phyloP scores from a whole-genome alignment of 2,329 filamentous ascomycete genomes.

The Geosmithia morbida region DNA sequence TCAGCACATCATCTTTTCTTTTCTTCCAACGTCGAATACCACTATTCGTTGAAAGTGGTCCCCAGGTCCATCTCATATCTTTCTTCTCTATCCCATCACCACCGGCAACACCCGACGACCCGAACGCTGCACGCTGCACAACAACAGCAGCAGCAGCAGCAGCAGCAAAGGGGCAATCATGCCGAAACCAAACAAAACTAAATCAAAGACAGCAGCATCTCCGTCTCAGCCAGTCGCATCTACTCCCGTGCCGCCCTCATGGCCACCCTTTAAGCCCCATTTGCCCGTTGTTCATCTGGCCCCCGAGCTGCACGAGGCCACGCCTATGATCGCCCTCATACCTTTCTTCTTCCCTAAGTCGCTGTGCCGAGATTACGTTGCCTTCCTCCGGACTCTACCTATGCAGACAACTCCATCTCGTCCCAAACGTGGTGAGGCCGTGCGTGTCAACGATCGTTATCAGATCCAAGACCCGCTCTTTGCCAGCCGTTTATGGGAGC shows the following conservation, averaged over 20 bases:
- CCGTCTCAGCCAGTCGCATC: neutral
- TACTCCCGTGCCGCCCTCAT: slow-evolving; percentile 27
- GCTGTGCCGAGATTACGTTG: slow-evolving; percentile 63
- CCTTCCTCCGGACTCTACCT: slow-evolving; percentile 55
- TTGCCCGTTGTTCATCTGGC: slow-evolving; percentile 50
- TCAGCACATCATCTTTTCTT: too few species aligned
- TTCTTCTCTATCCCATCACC: too few species aligned
- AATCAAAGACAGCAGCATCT: neutral
- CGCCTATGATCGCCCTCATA: slow-evolving; percentile 56
- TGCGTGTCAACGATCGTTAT: slow-evolving; percentile 80
- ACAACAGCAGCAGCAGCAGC: too few species aligned
- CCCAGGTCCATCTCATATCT: too few species aligned
- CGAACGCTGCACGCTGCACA: too few species aligned
- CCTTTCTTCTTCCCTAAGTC: slow-evolving; percentile 60
- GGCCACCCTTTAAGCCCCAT: slow-evolving; percentile 59
- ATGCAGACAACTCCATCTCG: slow-evolving; percentile 64
- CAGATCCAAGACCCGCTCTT: slow-evolving; percentile 67
- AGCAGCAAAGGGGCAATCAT: slow-evolving; percentile 6
- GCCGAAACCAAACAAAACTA: slow-evolving; percentile 16
- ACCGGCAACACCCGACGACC: too few species aligned
- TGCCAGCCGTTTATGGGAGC: slow-evolving; percentile 60
- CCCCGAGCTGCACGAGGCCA: slow-evolving; percentile 35
- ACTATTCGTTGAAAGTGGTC: too few species aligned
- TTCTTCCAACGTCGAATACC: too few species aligned
- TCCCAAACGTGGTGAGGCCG: slow-evolving; percentile 67